Evolutionary conservation across 345 rosid species (phyloP), one percentile per base, ranked within the genome.

Genomic region (Psidium guajava): DNA sequence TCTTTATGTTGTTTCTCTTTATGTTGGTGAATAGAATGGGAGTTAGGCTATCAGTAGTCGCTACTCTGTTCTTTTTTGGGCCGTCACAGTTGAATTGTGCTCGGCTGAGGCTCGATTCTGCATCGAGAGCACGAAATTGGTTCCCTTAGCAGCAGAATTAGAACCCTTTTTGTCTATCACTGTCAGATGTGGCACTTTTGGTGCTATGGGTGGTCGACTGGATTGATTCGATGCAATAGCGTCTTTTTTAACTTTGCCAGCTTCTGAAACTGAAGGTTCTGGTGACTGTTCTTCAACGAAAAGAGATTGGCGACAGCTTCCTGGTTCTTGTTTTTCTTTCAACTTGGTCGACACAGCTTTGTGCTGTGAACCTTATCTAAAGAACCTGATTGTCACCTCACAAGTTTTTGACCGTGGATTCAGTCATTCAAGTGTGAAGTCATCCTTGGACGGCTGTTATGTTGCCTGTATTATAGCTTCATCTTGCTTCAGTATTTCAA

Each of bases 141-240:
- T 36, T 36, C 36, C 36, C 36, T 36, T 36, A 36, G 36, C 36
- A 36, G 36, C 36, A 36, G 36, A 36, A 36, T 36, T 36, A 36
- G 36, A 36, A 36, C 36, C 36, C 36, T 36, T 36, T 36, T 36
- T 36, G 36, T 82, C 84, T 97, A 86, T 97, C 89, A 88, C 91
- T 86, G 84, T 91, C 86, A 91, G 95, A 87, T 92, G 98, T 87
- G 89, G 94, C 88, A 97, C 98, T 24, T 82, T 97, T 89, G 92
- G 94, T 80, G 98, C 98, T 6, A 90, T 90, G 77, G 96, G 98
- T 85, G 98, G 98, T 61, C 98, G 99, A 81, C 87, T 97, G 89
- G 99, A 97, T 91, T 97, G 99, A 98, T 85, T 97, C 85, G 94
- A 91, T 86, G 91, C 91, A 80, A 44, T 44, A 6, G 47, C 8